Conservation (phyloP, 176 grass and related monocot genomes). For the Paspalum vaginatum region DNA sequence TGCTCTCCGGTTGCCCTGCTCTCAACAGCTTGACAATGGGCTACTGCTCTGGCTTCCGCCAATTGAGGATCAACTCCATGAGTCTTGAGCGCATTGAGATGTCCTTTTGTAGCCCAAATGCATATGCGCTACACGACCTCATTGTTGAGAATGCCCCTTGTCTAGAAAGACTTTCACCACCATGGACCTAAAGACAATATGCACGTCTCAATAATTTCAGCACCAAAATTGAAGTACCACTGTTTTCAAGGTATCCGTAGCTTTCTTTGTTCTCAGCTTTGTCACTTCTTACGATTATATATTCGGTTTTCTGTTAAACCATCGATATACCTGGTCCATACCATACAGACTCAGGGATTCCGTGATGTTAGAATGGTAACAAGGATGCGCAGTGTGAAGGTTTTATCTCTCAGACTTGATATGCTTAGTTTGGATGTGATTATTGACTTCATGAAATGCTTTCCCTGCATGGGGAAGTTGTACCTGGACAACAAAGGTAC, state of each 20-base stretch:
- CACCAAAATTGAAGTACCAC: conserved; percentile 9
- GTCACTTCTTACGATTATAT: not conserved
- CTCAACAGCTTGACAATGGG: too few relatives aligned
- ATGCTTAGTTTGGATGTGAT: not conserved
- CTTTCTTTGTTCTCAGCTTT: not conserved
- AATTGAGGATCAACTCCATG: too few relatives aligned
- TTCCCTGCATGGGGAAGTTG: not conserved
- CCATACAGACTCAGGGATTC: not conserved
- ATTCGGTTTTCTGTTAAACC: not conserved
- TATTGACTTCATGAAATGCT: conserved; percentile 1
- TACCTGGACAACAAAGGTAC: not conserved
- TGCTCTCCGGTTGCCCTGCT: too few relatives aligned
- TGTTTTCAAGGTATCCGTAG: not conserved
- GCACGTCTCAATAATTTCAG: not conserved
- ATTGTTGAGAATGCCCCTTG: too few relatives aligned
- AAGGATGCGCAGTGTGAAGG: not conserved
- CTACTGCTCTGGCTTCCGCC: too few relatives aligned
- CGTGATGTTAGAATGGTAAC: not conserved
- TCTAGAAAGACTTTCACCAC: too few relatives aligned
- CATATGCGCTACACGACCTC: too few relatives aligned
- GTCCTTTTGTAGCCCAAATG: too few relatives aligned
- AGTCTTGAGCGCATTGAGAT: too few relatives aligned
- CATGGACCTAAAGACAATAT: not conserved
- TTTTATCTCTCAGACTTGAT: not conserved
- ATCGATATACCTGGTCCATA: not conserved